Conservation (phyloP, 2,329 filamentous ascomycete species). For the Stemphylium lycopersici region DNA sequence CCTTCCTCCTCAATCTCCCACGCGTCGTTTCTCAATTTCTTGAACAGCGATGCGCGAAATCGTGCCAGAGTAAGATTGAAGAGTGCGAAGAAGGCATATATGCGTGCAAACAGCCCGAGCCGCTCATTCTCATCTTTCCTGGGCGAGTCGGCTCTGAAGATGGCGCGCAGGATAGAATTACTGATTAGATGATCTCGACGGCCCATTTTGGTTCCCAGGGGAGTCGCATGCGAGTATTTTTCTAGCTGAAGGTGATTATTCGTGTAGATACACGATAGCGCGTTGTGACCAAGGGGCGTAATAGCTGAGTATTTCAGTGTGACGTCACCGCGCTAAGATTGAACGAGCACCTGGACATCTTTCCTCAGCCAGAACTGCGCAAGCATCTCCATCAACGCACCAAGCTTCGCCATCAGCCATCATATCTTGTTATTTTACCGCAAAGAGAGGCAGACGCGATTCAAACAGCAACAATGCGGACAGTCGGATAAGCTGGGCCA, state of each 20-base stretch:
- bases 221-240: neutral
- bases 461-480: neutral
- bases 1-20: slow-evolving; percentile 63
- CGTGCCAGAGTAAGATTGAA: slow-evolving; percentile 58
- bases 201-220: slow-evolving; percentile 37
- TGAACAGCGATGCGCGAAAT: slow-evolving; percentile 58
- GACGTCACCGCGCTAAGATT: slow-evolving; percentile 17
- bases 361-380: neutral
- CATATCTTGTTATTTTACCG: neutral
- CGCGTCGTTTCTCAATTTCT: slow-evolving; percentile 56
- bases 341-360: neutral
- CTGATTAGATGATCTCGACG: slow-evolving; percentile 45
- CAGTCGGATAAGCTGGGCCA: neutral
- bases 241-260: slow-evolving; percentile 1
- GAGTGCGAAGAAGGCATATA: slow-evolving; percentile 62
- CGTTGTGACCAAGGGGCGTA: neutral
- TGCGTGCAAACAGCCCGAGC: slow-evolving; percentile 49
- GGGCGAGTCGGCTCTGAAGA: slow-evolving; percentile 35
- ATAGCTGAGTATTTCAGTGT: neutral
- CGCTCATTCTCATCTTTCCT: slow-evolving; percentile 26
- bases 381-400: neutral
- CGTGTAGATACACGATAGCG: slow-evolving; percentile 2
- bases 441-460: neutral
- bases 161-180: slow-evolving; percentile 46
- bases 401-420: neutral